Conservation (phyloP, 352 stramenopile species). For the Pythium rhizo-oryzae region DNA sequence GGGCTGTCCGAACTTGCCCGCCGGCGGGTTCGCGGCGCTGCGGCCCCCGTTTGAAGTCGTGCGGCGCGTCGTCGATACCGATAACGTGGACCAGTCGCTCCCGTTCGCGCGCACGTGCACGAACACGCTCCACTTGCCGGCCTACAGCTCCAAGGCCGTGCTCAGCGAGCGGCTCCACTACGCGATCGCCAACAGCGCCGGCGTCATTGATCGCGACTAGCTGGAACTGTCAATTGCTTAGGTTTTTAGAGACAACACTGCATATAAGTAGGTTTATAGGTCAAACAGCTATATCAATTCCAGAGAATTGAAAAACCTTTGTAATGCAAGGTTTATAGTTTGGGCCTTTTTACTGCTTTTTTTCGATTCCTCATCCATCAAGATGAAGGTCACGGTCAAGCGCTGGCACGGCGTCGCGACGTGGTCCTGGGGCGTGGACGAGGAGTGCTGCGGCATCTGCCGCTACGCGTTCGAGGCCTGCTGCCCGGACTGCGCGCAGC, state of each 20-base stretch:
- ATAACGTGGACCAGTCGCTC: slow-evolving; percentile 74
- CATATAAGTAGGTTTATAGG: background rate
- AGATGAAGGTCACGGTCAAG: slow-evolving; percentile 87
- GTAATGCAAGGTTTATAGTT: slow-evolving; percentile 1
- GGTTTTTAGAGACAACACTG: background rate
- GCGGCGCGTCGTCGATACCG: slow-evolving; percentile 66
- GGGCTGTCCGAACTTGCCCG: slow-evolving; percentile 79
- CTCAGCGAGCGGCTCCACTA: slow-evolving; percentile 66
- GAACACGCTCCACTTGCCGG: slow-evolving; percentile 84
- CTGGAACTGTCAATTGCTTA: background rate
- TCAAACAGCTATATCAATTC: background rate
- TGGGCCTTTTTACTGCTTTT: background rate
- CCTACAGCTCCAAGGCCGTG: slow-evolving; percentile 76
- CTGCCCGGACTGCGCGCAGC: slow-evolving; percentile 78
- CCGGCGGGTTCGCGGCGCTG: slow-evolving; percentile 67
- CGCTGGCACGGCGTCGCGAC: slow-evolving; percentile 89
- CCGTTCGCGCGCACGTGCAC: slow-evolving; percentile 87
- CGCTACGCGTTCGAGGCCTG: slow-evolving; percentile 83
- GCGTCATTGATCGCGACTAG: slow-evolving; percentile 87
- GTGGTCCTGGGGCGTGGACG: slow-evolving; percentile 91
- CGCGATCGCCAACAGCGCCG: slow-evolving; percentile 78
- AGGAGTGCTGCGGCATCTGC: slow-evolving; percentile 92
- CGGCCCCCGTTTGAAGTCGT: slow-evolving; percentile 84
- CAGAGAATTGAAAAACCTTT: background rate
- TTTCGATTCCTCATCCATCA: background rate